These are phyloP conservation scores for Linnemannia elongata DNA, from an alignment of 192 early-diverging fungal genomes.

Conservation along the genomic window DNA sequence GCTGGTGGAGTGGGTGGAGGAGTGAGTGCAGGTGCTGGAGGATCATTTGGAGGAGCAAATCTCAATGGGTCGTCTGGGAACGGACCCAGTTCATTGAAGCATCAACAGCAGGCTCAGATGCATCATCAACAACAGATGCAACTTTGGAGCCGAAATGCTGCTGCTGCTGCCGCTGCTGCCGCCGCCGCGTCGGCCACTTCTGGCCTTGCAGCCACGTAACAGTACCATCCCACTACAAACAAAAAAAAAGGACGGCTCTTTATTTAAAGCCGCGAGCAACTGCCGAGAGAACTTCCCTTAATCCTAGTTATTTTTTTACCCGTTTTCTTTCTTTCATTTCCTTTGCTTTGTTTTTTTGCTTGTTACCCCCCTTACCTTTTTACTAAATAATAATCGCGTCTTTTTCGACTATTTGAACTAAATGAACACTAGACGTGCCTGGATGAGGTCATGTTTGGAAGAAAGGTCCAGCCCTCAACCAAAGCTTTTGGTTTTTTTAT, in stretches of 20 bases:
- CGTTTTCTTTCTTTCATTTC: background rate
- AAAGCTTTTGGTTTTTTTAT: background rate
- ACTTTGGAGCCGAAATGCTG: slow-evolving; percentile 51
- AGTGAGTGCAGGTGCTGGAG: slow-evolving; percentile 48
- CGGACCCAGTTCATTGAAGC: slow-evolving; percentile 48
- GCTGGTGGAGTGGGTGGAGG: slow-evolving; percentile 37
- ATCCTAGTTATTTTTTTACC: background rate
- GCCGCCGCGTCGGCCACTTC: background rate
- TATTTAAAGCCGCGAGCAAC: background rate
- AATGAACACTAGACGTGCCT: too few relatives aligned
- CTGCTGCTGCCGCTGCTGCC: slow-evolving; percentile 6
- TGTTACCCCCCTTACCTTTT: background rate
- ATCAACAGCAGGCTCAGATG: slow-evolving; percentile 55
- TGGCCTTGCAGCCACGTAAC: background rate
- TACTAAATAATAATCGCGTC: background rate
- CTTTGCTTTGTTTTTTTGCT: background rate
- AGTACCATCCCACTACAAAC: background rate
- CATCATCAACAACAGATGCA: slow-evolving; percentile 58
- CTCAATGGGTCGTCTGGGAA: slow-evolving; percentile 30
- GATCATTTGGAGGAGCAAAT: slow-evolving; percentile 42
- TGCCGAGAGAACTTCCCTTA: background rate
- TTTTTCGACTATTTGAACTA: too few relatives aligned
- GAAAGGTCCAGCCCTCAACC: slow-evolving; percentile 5
- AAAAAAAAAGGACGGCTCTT: background rate
- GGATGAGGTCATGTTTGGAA: background rate